Conservation (phyloP, 2,329 filamentous ascomycete species). For the Pseudogymnoascus sp. region DNA sequence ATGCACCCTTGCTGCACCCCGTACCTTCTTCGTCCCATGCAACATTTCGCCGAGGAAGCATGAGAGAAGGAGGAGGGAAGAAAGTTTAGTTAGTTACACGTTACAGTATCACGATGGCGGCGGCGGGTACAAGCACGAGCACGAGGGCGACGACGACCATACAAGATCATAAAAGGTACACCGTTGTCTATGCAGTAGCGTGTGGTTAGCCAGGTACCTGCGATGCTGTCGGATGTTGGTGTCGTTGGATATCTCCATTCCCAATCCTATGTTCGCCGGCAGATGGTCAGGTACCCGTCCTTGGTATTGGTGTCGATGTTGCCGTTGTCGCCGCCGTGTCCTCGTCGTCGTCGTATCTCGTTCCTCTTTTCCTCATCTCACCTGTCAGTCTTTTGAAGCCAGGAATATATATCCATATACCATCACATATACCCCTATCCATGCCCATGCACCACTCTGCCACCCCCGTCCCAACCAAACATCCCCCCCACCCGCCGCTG, state of each 20-base stretch:
- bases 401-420: neutral
- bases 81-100: neutral
- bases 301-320: neutral
- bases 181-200: neutral
- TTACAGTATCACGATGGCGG: neutral
- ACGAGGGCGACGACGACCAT: neutral
- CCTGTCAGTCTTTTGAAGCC: neutral
- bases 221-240: neutral
- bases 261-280: neutral
- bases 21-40: neutral
- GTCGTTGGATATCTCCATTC: too few species aligned
- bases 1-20: neutral
- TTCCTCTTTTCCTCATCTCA: neutral
- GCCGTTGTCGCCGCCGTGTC: neutral
- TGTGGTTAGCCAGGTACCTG: neutral
- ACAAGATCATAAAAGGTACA: neutral
- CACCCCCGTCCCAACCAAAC: neutral
- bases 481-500: neutral
- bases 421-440: conserved; percentile 1
- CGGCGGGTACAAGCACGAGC: neutral
- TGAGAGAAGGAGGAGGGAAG: neutral
- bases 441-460: neutral
- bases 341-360: neutral
- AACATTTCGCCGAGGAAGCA: neutral
- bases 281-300: neutral